Base-by-base conservation (phyloP, 2,329 filamentous ascomycete genomes). In the Aspergillus chevalieri region DNA sequence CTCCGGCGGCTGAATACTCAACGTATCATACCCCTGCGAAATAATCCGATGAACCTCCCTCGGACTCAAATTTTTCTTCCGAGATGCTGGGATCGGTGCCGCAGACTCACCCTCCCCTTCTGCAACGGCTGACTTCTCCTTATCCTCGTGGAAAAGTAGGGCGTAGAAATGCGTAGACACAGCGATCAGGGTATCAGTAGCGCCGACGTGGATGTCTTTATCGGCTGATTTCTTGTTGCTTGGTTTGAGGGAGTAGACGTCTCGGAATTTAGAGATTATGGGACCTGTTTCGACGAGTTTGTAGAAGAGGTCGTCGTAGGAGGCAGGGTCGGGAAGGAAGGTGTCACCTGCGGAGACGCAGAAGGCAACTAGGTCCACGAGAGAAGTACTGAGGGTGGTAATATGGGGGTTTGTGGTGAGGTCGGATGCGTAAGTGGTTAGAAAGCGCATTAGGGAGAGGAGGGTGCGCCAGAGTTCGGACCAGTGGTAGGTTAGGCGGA, bases 261-360 rank as follows among this genome's bases (percentile, higher is more conserved):
- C 83, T 38, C 89, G 83, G 72, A 97, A 95, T 63, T 88, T 89
- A 28, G 79, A 74, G 19, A 97, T 78, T 10, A 89, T 80, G 44
- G 95, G 89, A 9, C 91, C 89, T 2, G 86, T 87, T 70, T 98
- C 93, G 22, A 97, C 90, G 2, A 97, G 81, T 72, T 98, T 98
- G 80, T 98, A 98, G 73, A 98, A 97, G 0, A 98, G 78, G 63
- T 98, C 93, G 61, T 98, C 93, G 68, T 97, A 97, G 1, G 89
- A 85, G 15, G 87, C 81, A 0, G 90, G 85, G 26, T 87, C 88
- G 0, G 92, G 93, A 6, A 98, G 78, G 70, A 98, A 97, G 2
- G 87, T 84, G 66, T 97, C 93, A 6, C 93, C 93, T 2, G 84
- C 82, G 1, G 88, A 93, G 6, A 98, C 77, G 2, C 89, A 87